phyloP scores from a whole-genome alignment of 2,329 filamentous ascomycete genomes.

The Colletotrichum lupini region DNA sequence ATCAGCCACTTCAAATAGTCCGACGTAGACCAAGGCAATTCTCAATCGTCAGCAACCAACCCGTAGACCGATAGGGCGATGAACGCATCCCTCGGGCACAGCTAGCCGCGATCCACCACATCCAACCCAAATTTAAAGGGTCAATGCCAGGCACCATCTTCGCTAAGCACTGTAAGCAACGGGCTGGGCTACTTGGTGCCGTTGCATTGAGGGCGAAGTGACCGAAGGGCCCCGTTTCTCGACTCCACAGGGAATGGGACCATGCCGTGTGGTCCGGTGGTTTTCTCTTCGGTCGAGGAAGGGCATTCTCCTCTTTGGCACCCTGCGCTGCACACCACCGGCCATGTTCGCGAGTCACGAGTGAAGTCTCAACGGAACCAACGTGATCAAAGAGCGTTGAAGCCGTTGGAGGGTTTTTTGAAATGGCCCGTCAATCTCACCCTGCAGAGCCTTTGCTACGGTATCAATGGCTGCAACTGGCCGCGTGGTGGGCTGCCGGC shows the following conservation, averaged over 20 bases:
- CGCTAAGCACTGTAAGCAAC: not conserved
- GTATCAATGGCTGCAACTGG: slow-evolving; percentile 6
- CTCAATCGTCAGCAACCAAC: not conserved
- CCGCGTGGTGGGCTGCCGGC: slow-evolving; percentile 9
- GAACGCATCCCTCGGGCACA: not conserved
- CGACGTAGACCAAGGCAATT: not conserved
- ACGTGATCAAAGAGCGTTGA: not conserved
- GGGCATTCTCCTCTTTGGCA: not conserved
- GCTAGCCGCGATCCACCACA: not conserved
- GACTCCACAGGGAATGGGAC: slow-evolving; percentile 1
- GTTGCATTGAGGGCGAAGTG: slow-evolving; percentile 1
- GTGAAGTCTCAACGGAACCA: not conserved
- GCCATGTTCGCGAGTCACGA: not conserved
- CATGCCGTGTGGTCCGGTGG: not conserved
- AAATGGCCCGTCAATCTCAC: not conserved
- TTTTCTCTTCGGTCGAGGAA: not conserved
- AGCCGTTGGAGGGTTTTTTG: not conserved
- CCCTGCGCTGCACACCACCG: not conserved
- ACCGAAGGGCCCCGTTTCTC: slow-evolving; percentile 2
- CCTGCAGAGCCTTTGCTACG: not conserved
- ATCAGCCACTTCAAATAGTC: slow-evolving; percentile 10
- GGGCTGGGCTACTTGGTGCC: not conserved
- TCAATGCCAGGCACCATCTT: slow-evolving; percentile 21
- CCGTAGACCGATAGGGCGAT: not conserved
- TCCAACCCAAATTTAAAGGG: slow-evolving; percentile 11